Conservation (phyloP, 257 asterid species). For the Nicotiana benthamiana region DNA sequence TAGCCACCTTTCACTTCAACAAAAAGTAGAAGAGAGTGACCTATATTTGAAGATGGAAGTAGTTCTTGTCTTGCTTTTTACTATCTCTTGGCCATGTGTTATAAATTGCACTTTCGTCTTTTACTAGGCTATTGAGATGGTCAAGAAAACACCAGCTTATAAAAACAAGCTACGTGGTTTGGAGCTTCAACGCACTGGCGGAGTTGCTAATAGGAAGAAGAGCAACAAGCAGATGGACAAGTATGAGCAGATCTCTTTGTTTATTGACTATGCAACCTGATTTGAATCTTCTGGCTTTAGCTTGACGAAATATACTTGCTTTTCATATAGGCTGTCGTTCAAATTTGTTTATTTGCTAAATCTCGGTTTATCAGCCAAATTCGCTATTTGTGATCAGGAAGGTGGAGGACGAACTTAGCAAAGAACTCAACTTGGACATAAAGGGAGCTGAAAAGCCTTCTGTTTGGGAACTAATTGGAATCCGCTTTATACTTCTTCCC, state of each 20-base stretch:
- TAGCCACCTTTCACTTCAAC: background rate
- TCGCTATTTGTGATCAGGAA: conserved; percentile 37
- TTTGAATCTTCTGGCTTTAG: background rate
- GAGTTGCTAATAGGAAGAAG: conserved; percentile 72
- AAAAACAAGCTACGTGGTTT: conserved; percentile 85
- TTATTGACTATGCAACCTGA: background rate
- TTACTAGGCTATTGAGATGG: conserved; percentile 91
- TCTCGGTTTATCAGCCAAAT: background rate
- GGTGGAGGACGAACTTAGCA: conserved; percentile 72
- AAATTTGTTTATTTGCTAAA: conserved; percentile 2
- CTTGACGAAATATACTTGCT: background rate
- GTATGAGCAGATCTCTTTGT: conserved; percentile 30
- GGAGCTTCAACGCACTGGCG: conserved; percentile 94
- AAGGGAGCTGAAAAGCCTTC: conserved; percentile 95
- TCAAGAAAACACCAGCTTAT: conserved; percentile 90
- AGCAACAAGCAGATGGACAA: conserved; percentile 60
- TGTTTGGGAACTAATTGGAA: conserved; percentile 70
- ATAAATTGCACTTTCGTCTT: conserved; percentile 5
- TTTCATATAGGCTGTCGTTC: background rate
- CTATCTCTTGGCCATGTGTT: background rate
- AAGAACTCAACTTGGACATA: conserved; percentile 86
- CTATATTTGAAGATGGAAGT: background rate
- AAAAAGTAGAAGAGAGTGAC: background rate
- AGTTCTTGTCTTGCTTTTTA: background rate
- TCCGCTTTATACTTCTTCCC: conserved; percentile 81